phyloP scores from a whole-genome alignment of 306 rosid species.

The Glycine tomentella region DNA sequence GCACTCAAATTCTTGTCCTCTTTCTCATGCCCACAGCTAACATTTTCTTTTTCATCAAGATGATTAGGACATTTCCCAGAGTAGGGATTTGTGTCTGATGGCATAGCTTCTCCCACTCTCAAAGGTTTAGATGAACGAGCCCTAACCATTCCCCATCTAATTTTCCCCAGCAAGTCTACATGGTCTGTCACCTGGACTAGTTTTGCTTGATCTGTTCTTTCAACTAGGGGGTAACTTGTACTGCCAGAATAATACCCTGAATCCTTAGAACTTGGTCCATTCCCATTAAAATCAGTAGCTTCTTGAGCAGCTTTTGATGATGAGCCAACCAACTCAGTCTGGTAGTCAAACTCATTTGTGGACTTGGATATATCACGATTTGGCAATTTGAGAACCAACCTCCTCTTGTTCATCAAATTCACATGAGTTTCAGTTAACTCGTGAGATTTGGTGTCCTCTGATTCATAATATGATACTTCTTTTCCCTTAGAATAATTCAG shows the following conservation, averaged over 20 bases:
- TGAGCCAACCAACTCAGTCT: constrained; percentile 65
- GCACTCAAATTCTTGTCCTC: constrained; percentile 52
- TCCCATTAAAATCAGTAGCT: constrained; percentile 51
- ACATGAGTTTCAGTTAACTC: constrained; percentile 57
- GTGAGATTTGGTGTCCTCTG: constrained; percentile 56
- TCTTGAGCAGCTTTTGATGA: constrained; percentile 69
- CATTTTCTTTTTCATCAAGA: constrained; percentile 55
- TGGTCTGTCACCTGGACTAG: constrained; percentile 45
- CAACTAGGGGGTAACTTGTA: constrained; percentile 47
- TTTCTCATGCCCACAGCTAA: constrained; percentile 47
- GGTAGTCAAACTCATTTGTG: constrained; percentile 47
- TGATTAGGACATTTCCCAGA: constrained; percentile 49
- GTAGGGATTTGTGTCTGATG: constrained; percentile 58
- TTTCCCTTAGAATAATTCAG: constrained; percentile 72
- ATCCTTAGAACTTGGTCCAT: constrained; percentile 48
- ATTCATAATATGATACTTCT: constrained; percentile 61
- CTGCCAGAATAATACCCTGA: constrained; percentile 48
- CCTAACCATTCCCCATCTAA: constrained; percentile 88
- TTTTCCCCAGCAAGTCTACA: constrained; percentile 60
- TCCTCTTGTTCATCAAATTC: constrained; percentile 58
- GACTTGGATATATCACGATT: constrained; percentile 61
- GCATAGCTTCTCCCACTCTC: constrained; percentile 63
- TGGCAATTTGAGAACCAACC: constrained; percentile 82
- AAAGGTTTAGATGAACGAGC: constrained; percentile 77
- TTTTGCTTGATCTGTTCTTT: constrained; percentile 53